Base-by-base conservation (phyloP, 106 monocot species). In the Acorus calamus region DNA sequence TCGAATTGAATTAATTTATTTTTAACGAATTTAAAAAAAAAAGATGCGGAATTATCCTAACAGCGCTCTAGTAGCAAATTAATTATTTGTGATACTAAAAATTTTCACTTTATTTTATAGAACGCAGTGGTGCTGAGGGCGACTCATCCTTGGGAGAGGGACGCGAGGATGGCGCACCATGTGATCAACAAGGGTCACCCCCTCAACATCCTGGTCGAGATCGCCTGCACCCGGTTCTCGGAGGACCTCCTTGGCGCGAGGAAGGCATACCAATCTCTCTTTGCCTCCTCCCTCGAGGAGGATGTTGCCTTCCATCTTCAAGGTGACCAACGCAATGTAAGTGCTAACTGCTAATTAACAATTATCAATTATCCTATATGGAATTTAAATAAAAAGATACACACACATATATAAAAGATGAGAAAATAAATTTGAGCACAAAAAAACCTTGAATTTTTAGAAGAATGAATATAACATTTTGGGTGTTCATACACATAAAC, bases 141-240 rank as follows among this genome's bases (percentile, higher is more conserved):
- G 6, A 87, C 80, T 83, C 87, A 87, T 72, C 87, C 87, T 56
- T 83, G 75, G 77, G 83, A 87, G 52, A 77, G 87, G 51, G 87
- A 87, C 57, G 87, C 87, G 7, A 74, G 80, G 1, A 80, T 65
- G 80, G 71, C 77, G n/a, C 80, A 87, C 78, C 72, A 80, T 52
- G 87, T 76, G 47, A 59, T 87, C 46, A 77, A 77, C 65, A 72
- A 83, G 69, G 71, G 54, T 14, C 60, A 75, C 28, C 83, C 87
- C 3, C 69, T 60, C 41, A 44, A 60, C 56, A 64, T 88, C 64
- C 71, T 88, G n/a, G 67, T 89, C 2, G 88, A 89, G 66, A 78
- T 84, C 52, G 75, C 81, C 1, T 89, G 88, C 47, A 89, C 84
- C 49, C 75, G 88, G 6, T 68, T 84, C 0, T 62, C 88, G 1